Base-by-base conservation (phyloP, 805 yeast genomes). In the Candida silvatica region DNA sequence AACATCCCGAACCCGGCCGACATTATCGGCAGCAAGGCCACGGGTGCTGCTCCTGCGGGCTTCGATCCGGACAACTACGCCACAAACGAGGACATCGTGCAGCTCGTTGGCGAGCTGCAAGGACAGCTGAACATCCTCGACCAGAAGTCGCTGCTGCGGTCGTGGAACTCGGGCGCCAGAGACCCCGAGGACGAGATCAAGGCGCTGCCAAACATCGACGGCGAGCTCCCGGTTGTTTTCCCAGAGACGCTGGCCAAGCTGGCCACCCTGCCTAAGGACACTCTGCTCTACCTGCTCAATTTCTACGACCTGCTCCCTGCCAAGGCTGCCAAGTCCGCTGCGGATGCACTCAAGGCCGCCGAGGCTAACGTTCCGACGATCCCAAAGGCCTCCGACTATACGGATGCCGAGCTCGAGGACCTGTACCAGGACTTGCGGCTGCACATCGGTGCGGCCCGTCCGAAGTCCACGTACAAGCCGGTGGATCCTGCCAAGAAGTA, bases 21-120 rank as follows among this genome's bases (percentile, higher is more conserved):
- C 5, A 20, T 34, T 2, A n/a, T 19, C 12, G 17, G 12, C 2
- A 8, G 9, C 5, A 29, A 17, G 5, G 17, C 29, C 14, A 24
- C 14, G 5, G n/a, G 22, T n/a, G 6, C n/a, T 25, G 9, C 16
- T 11, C 17, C 36, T 14, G 30, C 19, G 19, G 25, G 22, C 33
- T 16, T 20, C 15, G 80, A 74, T 39, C 52, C 74, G 1, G 53
- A 69, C 3, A 85, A 80, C 42, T 78, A 68, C 43, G 84, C 78
- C 25, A 76, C 90, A 3, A 80, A 84, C 45, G 94, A 83, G 38
- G 97, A 90, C 51, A 61, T 88, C 9, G 82, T 82, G 3, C 90
- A 85, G 51, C 64, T 88, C 31, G 97, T 87, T 11, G 85, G 84
- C 8, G 97, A 88, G 56, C 61, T 88, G 37, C 97, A 88, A 58